phyloP scores from a whole-genome alignment of 495 filamentous ascomycete genomes.

The Xylaria grammica region DNA sequence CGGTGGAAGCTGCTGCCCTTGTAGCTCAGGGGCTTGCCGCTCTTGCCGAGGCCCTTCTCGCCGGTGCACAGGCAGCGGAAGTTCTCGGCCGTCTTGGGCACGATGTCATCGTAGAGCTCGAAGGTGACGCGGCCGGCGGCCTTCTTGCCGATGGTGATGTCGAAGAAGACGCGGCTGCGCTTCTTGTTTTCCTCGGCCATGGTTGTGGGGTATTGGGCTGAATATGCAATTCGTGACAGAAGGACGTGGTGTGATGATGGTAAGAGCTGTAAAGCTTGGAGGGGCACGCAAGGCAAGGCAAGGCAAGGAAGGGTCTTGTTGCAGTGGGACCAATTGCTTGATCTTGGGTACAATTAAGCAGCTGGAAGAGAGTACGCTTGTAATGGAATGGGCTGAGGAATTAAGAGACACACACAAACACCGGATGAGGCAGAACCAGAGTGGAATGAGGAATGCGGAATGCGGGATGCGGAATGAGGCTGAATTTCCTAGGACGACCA shows the following conservation, averaged over 20 bases:
- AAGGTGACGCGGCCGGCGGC: constrained; percentile 76
- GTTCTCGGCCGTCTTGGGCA: constrained; percentile 94
- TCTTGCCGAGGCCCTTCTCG: constrained; percentile 81
- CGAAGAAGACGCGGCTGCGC: constrained; percentile 84
- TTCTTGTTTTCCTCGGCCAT: constrained; percentile 50
- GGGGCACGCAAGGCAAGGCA: too few relatives aligned
- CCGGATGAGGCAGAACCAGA: constrained; percentile 5
- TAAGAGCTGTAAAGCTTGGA: not conserved
- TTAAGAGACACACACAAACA: not conserved
- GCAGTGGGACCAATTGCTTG: constrained; percentile 4
- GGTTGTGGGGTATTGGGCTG: not conserved
- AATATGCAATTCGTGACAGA: not conserved
- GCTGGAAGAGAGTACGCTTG: not conserved
- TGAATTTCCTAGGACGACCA: constrained; percentile 2
- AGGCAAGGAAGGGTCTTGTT: too few relatives aligned
- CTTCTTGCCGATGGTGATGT: constrained; percentile 78
- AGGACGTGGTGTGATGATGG: not conserved
- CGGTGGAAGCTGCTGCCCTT: constrained; percentile 93
- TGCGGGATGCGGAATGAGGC: constrained; percentile 22
- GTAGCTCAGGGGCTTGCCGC: constrained; percentile 88
- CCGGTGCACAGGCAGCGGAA: constrained; percentile 96
- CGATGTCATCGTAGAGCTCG: constrained; percentile 88
- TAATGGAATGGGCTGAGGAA: not conserved
- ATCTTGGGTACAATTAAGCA: not conserved
- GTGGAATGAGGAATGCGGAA: constrained; percentile 9